Conservation (phyloP, 1,139 yeast genomes). For the Pneumocystis oryctolagi region DNA sequence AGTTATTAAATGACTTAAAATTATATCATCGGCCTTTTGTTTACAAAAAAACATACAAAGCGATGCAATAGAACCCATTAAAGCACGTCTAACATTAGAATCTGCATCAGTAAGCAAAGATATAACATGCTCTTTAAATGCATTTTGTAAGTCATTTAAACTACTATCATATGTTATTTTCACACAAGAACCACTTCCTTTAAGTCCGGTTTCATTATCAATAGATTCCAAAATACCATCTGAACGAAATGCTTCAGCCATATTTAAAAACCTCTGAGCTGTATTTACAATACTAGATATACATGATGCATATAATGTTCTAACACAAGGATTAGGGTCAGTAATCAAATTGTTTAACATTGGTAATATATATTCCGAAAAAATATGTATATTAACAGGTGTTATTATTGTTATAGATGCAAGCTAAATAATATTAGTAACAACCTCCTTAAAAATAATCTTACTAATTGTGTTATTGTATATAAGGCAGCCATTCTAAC, state of each 20-base stretch:
- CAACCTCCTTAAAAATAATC: neutral
- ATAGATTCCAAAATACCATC: slow-evolving; percentile 27
- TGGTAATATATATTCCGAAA: slow-evolving; percentile 73
- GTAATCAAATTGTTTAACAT: slow-evolving; percentile 35
- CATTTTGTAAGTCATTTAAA: slow-evolving; percentile 24
- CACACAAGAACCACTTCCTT: slow-evolving; percentile 23
- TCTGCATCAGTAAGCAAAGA: slow-evolving; percentile 54
- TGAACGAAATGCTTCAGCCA: slow-evolving; percentile 43
- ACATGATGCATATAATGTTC: slow-evolving; percentile 56
- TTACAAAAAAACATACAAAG: slow-evolving; percentile 73
- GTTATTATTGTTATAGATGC: slow-evolving; percentile 44
- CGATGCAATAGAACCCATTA: slow-evolving; percentile 54
- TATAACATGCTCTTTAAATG: slow-evolving; percentile 52
- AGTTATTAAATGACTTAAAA: slow-evolving; percentile 79
- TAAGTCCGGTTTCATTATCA: slow-evolving; percentile 30
- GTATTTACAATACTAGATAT: slow-evolving; percentile 53
- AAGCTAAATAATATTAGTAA: slow-evolving; percentile 22
- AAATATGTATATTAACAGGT: slow-evolving; percentile 59
- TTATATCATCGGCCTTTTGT: slow-evolving; percentile 73
- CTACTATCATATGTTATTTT: slow-evolving; percentile 20
- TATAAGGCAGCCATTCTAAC: slow-evolving; percentile 39
- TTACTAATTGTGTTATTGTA: slow-evolving; percentile 37
- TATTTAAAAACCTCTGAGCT: slow-evolving; percentile 49
- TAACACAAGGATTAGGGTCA: slow-evolving; percentile 34
- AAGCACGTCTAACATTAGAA: slow-evolving; percentile 50